A percentile compares a stretch with the other conserved stretches of the same genome.
Conservation (phyloP, 140 eudicot species). For the Erigeron philadelphicus region DNA sequence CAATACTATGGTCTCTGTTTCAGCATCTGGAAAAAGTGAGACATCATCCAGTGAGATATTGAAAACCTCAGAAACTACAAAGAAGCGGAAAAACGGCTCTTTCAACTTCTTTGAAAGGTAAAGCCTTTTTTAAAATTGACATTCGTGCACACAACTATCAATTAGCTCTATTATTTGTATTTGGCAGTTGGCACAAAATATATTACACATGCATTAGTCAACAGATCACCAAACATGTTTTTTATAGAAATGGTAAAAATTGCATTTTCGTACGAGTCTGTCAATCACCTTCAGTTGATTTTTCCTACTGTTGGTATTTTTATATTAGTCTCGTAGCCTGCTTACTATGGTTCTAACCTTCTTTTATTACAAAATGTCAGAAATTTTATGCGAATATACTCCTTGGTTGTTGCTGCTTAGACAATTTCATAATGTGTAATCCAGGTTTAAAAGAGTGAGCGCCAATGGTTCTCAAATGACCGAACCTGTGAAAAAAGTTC, state of each 20-base stretch:
- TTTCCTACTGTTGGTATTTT: background rate
- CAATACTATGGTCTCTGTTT: slow-evolving; percentile 16
- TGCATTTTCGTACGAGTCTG: too few species aligned
- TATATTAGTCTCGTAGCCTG: background rate
- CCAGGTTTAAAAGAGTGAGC: slow-evolving; percentile 65
- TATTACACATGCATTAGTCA: background rate
- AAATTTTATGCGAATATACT: background rate
- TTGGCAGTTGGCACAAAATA: background rate
- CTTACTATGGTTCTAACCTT: background rate
- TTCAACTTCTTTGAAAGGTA: slow-evolving; percentile 84
- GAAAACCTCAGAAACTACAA: slow-evolving; percentile 39
- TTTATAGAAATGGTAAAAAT: background rate
- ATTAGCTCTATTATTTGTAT: background rate
- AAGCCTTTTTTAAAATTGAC: background rate
- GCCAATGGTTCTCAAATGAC: slow-evolving; percentile 40
- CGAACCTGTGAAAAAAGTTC: slow-evolving; percentile 32
- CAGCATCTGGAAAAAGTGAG: slow-evolving; percentile 24
- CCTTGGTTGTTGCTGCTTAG: slow-evolving; percentile 6
- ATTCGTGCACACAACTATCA: background rate
- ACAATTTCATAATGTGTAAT: slow-evolving; percentile 19
- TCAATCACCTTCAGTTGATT: background rate
- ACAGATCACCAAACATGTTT: background rate
- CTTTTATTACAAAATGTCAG: background rate
- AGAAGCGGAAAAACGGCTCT: slow-evolving; percentile 42
- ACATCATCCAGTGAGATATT: slow-evolving; percentile 18